Evolutionary conservation across 148 eudicot species (phyloP).

Genomic region (Euryodendron excelsum): DNA sequence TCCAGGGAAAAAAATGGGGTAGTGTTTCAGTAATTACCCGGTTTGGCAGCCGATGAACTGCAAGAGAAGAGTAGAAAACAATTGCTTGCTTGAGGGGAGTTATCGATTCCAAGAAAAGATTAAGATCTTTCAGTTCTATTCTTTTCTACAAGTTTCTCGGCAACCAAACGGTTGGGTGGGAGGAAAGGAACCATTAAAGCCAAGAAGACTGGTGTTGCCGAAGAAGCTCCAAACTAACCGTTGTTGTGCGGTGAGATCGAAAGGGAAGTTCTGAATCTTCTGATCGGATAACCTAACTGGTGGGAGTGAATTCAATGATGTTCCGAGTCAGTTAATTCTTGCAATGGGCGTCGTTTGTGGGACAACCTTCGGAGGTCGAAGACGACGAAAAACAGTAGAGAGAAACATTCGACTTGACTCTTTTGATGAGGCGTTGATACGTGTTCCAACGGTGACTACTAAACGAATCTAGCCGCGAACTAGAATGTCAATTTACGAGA

Average conservation of each 20-base stretch:
- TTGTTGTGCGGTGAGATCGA: background rate
- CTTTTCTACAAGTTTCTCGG: background rate
- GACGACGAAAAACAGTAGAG: too few species aligned
- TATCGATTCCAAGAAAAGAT: background rate
- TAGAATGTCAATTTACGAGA: too few species aligned
- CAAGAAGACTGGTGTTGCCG: too few species aligned
- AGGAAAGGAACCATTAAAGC: too few species aligned
- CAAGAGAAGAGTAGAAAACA: background rate
- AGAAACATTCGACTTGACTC: too few species aligned
- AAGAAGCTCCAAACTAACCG: background rate
- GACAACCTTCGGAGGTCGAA: too few species aligned
- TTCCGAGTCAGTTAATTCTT: background rate
- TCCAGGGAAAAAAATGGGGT: background rate
- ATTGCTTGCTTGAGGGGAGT: background rate
- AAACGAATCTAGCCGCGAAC: too few species aligned
- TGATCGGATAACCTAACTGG: background rate
- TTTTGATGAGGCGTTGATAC: too few species aligned
- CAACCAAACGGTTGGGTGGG: slow-evolving; percentile 8
- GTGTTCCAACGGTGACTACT: too few species aligned
- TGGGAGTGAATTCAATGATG: background rate
- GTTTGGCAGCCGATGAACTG: background rate
- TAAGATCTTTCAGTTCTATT: too few species aligned
- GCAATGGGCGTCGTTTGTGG: too few species aligned
- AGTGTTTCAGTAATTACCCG: background rate
- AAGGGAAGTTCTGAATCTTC: too few species aligned